Base-by-base conservation (phyloP, 2,329 filamentous ascomycete species). In the Sclerotiophoma versabilis region DNA sequence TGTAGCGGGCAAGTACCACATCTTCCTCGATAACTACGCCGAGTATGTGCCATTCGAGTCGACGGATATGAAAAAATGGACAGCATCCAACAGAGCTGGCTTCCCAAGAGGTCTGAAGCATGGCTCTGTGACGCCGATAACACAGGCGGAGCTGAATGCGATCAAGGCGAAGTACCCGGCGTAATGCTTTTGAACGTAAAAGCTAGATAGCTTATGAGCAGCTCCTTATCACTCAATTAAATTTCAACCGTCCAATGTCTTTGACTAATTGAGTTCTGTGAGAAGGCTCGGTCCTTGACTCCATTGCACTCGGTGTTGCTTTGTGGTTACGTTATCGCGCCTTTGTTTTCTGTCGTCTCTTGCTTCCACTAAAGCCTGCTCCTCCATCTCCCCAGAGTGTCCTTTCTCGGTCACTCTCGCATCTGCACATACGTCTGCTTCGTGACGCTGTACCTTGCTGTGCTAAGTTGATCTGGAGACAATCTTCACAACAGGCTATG, bases 371-470 rank as follows among this genome's bases (percentile, higher is more conserved):
- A 7, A 63, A 39, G 17, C 32, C 37, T 7, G 60, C 60, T 36
- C 58, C 55, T 33, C 42, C 51, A 14, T 57, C 45, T 5, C 62
- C 62, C 62, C 62, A 66, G 10, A 66, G 55, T 17, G 49, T 43
- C 19, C 38, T 54, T 37, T 66, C 64, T 32, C 64, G 45, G 12
- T 62, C 60, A 22, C 27, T 55, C 26, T 66, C 64, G 43, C 64
- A 66, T 12, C 43, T 25, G 34, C 64, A 66, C 36, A 66, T 60
- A 4, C 44, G 53, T 47, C 48, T 55, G n/a, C 42, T 27, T 23
- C 23, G 44, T 25, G 6, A 23, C n/a, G 30, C n/a, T 33, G 6
- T 2, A 2, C 17, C 41, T 30, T 26, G 20, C 17, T 44, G 29
- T 25, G 50, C 36, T 14, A 12, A 27, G 7, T 42, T 44, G 4